Conservation (phyloP, 169 alveolate species). For the Plasmodium billcollinsi region DNA sequence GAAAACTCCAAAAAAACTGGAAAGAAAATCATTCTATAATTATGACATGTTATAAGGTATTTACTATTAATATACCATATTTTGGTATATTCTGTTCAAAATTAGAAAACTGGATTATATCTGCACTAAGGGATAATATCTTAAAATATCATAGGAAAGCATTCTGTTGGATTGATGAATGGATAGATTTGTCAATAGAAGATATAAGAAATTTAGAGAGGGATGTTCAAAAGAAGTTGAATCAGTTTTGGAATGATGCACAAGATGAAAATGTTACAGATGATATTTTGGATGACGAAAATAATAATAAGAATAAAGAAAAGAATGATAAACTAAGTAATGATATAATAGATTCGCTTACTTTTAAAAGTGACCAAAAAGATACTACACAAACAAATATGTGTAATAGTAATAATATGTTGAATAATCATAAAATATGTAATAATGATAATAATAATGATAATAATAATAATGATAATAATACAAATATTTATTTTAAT, state of each 20-base stretch:
- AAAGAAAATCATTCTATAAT: constrained; percentile 37
- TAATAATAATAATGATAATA: not conserved
- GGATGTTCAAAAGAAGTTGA: constrained; percentile 80
- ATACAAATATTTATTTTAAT: not conserved
- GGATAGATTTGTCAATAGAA: constrained; percentile 83
- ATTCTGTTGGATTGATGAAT: constrained; percentile 81
- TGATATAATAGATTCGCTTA: too few relatives aligned
- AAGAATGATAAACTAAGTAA: too few relatives aligned
- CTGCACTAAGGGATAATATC: constrained; percentile 78
- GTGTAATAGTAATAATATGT: too few relatives aligned
- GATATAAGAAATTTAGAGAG: constrained; percentile 79
- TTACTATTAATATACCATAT: constrained; percentile 84
- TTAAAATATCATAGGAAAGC: constrained; percentile 82
- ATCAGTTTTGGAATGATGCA: constrained; percentile 68
- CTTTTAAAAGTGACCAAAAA: too few relatives aligned
- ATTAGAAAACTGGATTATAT: constrained; percentile 83
- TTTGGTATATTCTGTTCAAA: constrained; percentile 86
- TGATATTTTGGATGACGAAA: not conserved
- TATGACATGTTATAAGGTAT: constrained; percentile 84
- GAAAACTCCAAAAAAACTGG: constrained; percentile 74
- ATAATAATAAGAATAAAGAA: not conserved
- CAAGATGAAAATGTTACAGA: not conserved
- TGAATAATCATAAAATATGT: too few relatives aligned
- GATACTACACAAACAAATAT: too few relatives aligned
- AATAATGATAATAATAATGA: not conserved